phyloP scores from a whole-genome alignment of 176 grass and related monocot species.

The Pontederia crassipes region DNA sequence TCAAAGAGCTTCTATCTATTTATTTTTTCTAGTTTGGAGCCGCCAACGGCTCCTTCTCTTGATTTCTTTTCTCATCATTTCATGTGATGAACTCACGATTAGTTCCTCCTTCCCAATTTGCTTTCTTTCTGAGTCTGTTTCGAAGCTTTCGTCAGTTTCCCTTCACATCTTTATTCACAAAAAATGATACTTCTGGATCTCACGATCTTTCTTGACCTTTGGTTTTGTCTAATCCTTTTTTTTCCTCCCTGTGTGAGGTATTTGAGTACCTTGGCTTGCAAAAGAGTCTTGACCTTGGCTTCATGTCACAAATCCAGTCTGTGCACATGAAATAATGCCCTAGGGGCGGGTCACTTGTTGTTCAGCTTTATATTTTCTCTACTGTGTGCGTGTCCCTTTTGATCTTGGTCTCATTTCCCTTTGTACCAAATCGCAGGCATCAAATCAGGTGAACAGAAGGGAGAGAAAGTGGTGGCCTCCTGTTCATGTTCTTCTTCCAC shows the following conservation, averaged over 20 bases:
- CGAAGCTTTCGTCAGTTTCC: conserved; percentile 5
- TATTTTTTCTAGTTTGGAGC: no score
- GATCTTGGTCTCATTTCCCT: not conserved
- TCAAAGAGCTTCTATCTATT: no score
- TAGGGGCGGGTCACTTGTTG: conserved; percentile 1
- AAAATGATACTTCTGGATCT: conserved; percentile 57
- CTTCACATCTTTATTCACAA: conserved; percentile 32
- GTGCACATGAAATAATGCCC: conserved; percentile 71
- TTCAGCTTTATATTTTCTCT: no score
- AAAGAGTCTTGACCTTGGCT: not conserved
- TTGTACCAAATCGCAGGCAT: conserved; percentile 14
- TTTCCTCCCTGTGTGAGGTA: not conserved
- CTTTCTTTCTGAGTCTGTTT: not conserved
- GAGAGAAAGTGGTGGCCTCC: conserved; percentile 22
- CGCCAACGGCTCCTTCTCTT: not conserved
- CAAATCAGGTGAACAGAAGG: conserved; percentile 29
- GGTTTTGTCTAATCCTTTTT: not conserved
- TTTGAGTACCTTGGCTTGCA: not conserved
- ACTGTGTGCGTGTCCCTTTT: not conserved
- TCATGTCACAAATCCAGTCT: no score
- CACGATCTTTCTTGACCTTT: conserved; percentile 15
- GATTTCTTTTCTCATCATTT: conserved; percentile 29
- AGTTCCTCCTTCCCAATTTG: not conserved
- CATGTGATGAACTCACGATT: conserved; percentile 36
- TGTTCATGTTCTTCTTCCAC: conserved; percentile 1